A percentile compares a stretch with the other conserved stretches of the same genome.
Evolutionary conservation across 805 yeast species (phyloP).

Genomic region (Candida awuae): DNA sequence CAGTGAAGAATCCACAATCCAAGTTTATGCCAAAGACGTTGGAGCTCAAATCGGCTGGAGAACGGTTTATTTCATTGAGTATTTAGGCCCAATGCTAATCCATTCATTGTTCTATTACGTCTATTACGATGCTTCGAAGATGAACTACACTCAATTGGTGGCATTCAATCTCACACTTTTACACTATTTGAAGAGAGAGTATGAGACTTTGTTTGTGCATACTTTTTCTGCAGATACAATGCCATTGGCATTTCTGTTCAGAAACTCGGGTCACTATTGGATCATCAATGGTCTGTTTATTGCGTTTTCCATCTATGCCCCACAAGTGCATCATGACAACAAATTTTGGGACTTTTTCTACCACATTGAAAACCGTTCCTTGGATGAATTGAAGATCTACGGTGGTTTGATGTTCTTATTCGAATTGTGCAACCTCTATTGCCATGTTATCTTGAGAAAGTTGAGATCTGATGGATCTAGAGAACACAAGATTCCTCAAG

Average conservation of each 20-base stretch:
- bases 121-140: slow-evolving; percentile 31
- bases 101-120: slow-evolving; percentile 60
- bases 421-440: slow-evolving; percentile 64
- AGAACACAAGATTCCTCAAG: slow-evolving; percentile 65
- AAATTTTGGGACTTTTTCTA: slow-evolving; percentile 29
- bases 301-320: slow-evolving; percentile 27
- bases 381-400: slow-evolving; percentile 26
- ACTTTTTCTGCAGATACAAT: slow-evolving; percentile 81
- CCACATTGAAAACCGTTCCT: slow-evolving; percentile 37
- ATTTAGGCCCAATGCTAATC: slow-evolving; percentile 79
- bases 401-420: slow-evolving; percentile 44
- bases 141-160: slow-evolving; percentile 44
- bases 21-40: slow-evolving; percentile 69
- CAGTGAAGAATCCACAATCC: slow-evolving; percentile 27
- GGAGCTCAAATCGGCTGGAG: slow-evolving; percentile 94
- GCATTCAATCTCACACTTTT: slow-evolving; percentile 51
- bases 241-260: slow-evolving; percentile 83
- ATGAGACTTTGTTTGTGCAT: slow-evolving; percentile 80
- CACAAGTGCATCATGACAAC: slow-evolving; percentile 18
- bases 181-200: slow-evolving; percentile 84
- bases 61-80: slow-evolving; percentile 82
- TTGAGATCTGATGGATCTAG: slow-evolving; percentile 50
- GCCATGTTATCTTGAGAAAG: slow-evolving; percentile 59
- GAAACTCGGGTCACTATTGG: slow-evolving; percentile 92
- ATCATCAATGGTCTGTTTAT: slow-evolving; percentile 62